Base-by-base conservation (phyloP, 139 green algal genomes). In the Picochlorum sp. region DNA sequence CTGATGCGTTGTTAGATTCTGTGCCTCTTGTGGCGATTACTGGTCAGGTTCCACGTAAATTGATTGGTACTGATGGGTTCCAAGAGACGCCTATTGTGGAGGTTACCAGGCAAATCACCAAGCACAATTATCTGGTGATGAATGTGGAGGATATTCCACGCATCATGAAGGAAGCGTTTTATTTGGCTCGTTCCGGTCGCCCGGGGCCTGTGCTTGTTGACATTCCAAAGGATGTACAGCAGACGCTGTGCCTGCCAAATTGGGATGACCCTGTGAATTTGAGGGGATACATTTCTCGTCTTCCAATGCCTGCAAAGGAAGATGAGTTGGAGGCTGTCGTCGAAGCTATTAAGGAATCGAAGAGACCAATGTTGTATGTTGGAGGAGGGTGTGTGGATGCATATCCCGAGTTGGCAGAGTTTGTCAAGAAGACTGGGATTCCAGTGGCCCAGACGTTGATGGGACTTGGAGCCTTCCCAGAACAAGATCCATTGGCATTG, bases 111-210 rank as follows among this genome's bases (percentile, higher is more conserved):
- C 87, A 92, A 69, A 98, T 99, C 82, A 98, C 94, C 63, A 99
- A 99, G 86, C 94, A 99, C 88, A 99, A 99, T 82, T 99, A 94
- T 81, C 83, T 99, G 56, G 94, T 99, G 16, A 93, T 97, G 90
- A 84, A 98, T 70, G 81, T 97, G 23, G 82, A 89, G 9, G 94
- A 99, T 77, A 88, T 98, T 60, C 90, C 94, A 11, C 79, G 92
- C 26, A 69, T 98, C 20, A 77, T 98, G 9, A 93, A 94, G 74
- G 93, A 98, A 85, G 94, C 92, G 10, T 96, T 98, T 77, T 96
- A 90, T 79, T 81, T 97, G 13, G 92, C 92, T 1, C 75, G 83
- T 51, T 92, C 88, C 21, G 94, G 94, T 47, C 74, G 94, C 30
- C 94, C 94, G 10, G 89, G 79, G 50, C 61, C 21, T 31, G 26